Evolutionary conservation across 345 rosid species (phyloP).

Genomic region (Mercurialis annua): DNA sequence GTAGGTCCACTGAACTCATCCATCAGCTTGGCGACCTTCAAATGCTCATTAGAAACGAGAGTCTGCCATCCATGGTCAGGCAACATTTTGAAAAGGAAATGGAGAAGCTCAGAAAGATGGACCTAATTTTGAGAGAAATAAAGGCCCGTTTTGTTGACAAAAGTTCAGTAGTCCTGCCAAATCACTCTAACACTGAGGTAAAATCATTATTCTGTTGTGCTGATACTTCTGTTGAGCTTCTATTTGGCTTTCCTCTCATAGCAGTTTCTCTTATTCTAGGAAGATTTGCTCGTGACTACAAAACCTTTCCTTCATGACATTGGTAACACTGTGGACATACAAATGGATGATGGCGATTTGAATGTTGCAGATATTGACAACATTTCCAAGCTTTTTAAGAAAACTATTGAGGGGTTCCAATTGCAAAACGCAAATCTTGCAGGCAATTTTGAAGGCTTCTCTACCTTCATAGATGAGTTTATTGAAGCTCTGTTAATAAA

Average conservation of each 20-base stretch:
- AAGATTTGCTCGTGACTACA: conserved; percentile 27
- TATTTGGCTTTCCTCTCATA: conserved; percentile 13
- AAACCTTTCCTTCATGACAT: conserved; percentile 36
- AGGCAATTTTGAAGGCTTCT: conserved; percentile 48
- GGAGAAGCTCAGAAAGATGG: conserved; percentile 55
- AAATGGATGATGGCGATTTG: conserved; percentile 31
- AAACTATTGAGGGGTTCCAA: conserved; percentile 48
- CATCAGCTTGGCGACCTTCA: conserved; percentile 52
- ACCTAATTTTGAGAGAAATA: conserved; percentile 47
- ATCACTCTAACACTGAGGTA: conserved; percentile 47
- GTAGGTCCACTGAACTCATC: conserved; percentile 51
- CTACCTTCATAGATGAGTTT: conserved; percentile 46
- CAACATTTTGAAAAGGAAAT: conserved; percentile 50
- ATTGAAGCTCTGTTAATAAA: conserved; percentile 43
- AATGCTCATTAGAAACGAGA: conserved; percentile 50
- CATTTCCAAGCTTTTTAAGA: conserved; percentile 48
- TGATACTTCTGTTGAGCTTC: conserved; percentile 2
- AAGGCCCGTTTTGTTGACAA: conserved; percentile 27
- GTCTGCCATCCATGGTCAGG: conserved; percentile 42
- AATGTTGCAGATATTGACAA: conserved; percentile 35
- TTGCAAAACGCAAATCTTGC: conserved; percentile 42
- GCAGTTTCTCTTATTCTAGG: conserved; percentile 40
- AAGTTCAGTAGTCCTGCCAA: conserved; percentile 32
- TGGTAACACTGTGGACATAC: conserved; percentile 31
- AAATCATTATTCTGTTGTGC: neutral